Conservation (phyloP, 352 stramenopile species). For the Globisporangium echinulatum region DNA sequence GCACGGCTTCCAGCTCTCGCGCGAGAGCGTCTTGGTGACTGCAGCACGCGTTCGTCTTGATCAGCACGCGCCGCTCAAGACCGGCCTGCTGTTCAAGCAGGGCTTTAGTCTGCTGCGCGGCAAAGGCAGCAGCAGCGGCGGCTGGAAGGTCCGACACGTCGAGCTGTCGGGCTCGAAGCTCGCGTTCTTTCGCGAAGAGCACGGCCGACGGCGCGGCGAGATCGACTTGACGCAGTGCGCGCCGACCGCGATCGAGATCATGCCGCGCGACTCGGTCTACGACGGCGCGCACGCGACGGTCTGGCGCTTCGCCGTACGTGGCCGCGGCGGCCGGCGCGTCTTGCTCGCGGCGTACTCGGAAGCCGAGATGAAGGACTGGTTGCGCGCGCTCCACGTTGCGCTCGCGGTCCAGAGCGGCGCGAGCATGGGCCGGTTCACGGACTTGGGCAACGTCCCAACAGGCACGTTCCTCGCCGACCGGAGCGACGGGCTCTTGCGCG, state of each 20-base stretch:
- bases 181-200: constrained; percentile 65
- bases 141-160: constrained; percentile 77
- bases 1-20: constrained; percentile 47
- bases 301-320: constrained; percentile 76
- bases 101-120: constrained; percentile 38
- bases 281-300: constrained; percentile 67
- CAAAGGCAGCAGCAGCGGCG: constrained; percentile 21
- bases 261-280: constrained; percentile 76
- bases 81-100: constrained; percentile 69
- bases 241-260: constrained; percentile 70
- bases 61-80: constrained; percentile 50
- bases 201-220: constrained; percentile 59
- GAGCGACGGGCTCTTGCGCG: constrained; percentile 41
- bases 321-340: constrained; percentile 48
- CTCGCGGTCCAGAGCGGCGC: constrained; percentile 42
- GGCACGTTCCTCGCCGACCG: constrained; percentile 57
- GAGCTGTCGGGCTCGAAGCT: constrained; percentile 61
- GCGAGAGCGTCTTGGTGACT: constrained; percentile 43
- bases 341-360: constrained; percentile 75
- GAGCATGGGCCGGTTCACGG: constrained; percentile 53
- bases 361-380: constrained; percentile 81
- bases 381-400: constrained; percentile 70
- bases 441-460: constrained; percentile 51
- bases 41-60: constrained; percentile 28
- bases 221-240: constrained; percentile 65